Evolutionary conservation across 2,329 filamentous ascomycete genomes (phyloP).

Genomic region (Apiospora aurea): DNA sequence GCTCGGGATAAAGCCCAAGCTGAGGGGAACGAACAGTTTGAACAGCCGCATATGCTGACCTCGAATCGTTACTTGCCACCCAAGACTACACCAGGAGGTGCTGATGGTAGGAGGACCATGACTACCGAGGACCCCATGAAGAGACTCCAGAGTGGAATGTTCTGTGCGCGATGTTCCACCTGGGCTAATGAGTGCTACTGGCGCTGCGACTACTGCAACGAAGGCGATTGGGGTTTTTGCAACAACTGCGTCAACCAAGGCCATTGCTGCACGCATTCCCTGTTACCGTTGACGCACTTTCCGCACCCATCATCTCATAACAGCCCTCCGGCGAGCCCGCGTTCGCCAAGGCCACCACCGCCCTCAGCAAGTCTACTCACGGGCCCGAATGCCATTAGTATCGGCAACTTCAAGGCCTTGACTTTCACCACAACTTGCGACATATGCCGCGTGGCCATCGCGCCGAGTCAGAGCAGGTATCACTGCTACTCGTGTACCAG

Average conservation of each 20-base stretch:
- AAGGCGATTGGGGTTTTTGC: constrained; percentile 95
- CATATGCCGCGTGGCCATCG: constrained; percentile 76
- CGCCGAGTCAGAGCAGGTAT: constrained; percentile 72
- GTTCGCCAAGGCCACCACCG: constrained; percentile 50
- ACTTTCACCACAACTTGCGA: constrained; percentile 81
- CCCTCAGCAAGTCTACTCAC: constrained; percentile 55
- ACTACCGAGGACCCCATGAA: constrained; percentile 72
- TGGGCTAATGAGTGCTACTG: constrained; percentile 87
- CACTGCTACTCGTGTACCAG: constrained; percentile 81
- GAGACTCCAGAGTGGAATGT: constrained; percentile 79
- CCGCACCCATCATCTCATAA: constrained; percentile 41
- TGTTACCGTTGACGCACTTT: constrained; percentile 77
- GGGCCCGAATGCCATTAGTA: constrained; percentile 52
- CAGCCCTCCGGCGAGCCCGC: constrained; percentile 49
- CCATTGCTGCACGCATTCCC: constrained; percentile 78
- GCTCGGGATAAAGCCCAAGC: constrained; percentile 61
- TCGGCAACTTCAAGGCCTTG: constrained; percentile 69
- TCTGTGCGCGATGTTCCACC: constrained; percentile 78
- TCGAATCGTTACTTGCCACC: constrained; percentile 64
- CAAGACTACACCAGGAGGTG: constrained; percentile 55
- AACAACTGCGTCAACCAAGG: constrained; percentile 86
- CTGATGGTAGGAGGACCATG: constrained; percentile 62
- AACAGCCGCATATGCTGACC: constrained; percentile 64
- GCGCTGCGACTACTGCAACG: constrained; percentile 86
- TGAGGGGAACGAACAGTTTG: constrained; percentile 47